Evolutionary conservation across 441 rosid genomes (phyloP).

Genomic region (Gossypium trilobum): DNA sequence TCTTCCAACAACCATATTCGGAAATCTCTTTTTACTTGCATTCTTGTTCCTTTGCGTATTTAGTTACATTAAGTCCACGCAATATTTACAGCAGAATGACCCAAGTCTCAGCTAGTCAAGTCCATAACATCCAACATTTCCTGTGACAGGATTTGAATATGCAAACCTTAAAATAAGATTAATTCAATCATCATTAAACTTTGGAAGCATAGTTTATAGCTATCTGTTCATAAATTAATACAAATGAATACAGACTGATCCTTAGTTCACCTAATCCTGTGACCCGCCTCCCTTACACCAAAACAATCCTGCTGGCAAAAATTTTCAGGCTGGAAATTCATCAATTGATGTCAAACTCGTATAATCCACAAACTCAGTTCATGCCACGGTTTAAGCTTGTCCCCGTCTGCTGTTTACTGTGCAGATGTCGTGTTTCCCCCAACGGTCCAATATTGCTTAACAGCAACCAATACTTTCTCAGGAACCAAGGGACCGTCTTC

Average conservation of each 20-base stretch:
- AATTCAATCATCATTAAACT: not conserved
- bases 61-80: not conserved
- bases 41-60: not conserved
- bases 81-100: not conserved
- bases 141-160: not conserved
- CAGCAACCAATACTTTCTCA: slow-evolving; percentile 57
- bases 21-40: not conserved
- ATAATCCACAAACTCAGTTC: not conserved
- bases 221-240: slow-evolving; percentile 3
- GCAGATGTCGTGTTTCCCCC: slow-evolving; percentile 55
- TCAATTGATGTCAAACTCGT: not conserved
- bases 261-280: not conserved
- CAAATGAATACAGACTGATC: not conserved
- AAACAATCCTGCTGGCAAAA: slow-evolving; percentile 1
- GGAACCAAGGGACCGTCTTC: slow-evolving; percentile 70
- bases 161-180: not conserved
- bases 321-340: slow-evolving; percentile 4
- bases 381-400: slow-evolving; percentile 2
- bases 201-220: not conserved
- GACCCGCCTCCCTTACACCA: not conserved
- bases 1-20: not conserved
- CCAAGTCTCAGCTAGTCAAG: not conserved
- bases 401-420: slow-evolving; percentile 22
- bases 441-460: slow-evolving; percentile 65
- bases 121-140: not conserved